Base-by-base conservation (phyloP, 2,329 filamentous ascomycete species). In the Phialocephala sp. region DNA sequence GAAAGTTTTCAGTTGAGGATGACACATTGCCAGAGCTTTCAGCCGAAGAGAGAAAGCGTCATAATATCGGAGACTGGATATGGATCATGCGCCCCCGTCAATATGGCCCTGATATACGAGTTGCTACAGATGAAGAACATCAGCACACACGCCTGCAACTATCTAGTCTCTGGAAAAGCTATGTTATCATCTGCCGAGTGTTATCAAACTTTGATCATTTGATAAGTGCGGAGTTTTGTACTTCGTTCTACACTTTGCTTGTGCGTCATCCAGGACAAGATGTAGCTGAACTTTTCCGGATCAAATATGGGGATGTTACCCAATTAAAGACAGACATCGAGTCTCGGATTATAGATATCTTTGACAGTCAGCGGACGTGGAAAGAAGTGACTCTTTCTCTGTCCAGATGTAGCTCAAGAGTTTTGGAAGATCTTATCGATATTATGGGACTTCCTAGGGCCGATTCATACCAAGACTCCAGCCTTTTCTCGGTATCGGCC, bases 161-260 rank as follows among this genome's bases (percentile, higher is more conserved):
- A 18, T 18, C 20, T 14, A 54, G 47, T 32, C 47, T 54, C 47
- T 54, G 47, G 47, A 54, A 54, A 20, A 54, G 47, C 20, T 54
- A 54, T 20, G 9, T 18, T 18, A 32, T 54, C 8, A 18, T 54
- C 15, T 54, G 22, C 20, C 15, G 20, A 24, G 24, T 20, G 2
- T 2, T 54, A 12, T 15, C 4, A 11, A 54, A 20, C 27, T 27
- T 54, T 12, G 27, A 54, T 1, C 6, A 11, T 2, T 20, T 54
- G 24, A 24, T 18, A 27, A 22, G n/a, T 6, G 27, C 20, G 4
- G 22, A 20, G 15, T 54, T 54, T 14, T 54, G 47, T 20, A 54
- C 6, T 15, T 18, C 15, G 15, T 54, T 54, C 20, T 54, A 54
- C 27, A 54, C n/a, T 20, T 8, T 54, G n/a, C 27, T 54, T 8